These are phyloP conservation scores for Podospora tetraspora DNA, from an alignment of 495 filamentous ascomycete genomes.

Conservation along the genomic window DNA sequence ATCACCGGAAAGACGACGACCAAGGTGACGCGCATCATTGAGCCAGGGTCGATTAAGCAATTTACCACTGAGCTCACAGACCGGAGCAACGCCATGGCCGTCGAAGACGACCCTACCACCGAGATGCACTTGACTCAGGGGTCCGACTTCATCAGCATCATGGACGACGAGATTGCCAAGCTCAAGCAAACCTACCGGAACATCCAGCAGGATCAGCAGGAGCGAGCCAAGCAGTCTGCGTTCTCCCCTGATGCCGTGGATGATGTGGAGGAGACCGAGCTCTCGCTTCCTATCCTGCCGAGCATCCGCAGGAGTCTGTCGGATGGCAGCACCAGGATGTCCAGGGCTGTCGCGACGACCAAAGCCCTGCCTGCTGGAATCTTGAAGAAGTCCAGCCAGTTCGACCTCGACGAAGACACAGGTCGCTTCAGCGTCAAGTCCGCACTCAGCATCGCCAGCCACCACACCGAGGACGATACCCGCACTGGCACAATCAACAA, in stretches of 20 bases:
- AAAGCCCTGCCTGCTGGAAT: conserved; percentile 36
- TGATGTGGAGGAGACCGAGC: conserved; percentile 24
- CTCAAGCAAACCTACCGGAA: conserved; percentile 35
- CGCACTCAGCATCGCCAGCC: conserved; percentile 32
- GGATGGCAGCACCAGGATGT: conserved; percentile 17
- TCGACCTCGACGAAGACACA: conserved; percentile 32
- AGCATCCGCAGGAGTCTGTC: conserved; percentile 19
- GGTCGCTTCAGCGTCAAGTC: conserved; percentile 42
- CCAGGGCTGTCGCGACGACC: conserved; percentile 18
- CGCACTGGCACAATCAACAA: conserved; percentile 16
- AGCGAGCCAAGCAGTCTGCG: conserved; percentile 3
- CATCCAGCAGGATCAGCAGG: conserved; percentile 24
- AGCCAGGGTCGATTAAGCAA: conserved; percentile 27
- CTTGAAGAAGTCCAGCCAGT: conserved; percentile 42
- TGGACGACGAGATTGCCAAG: conserved; percentile 36
- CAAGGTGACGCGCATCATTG: conserved; percentile 35
- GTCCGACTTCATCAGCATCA: conserved; percentile 38
- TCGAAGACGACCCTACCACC: conserved; percentile 40
- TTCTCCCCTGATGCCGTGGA: conserved; percentile 17
- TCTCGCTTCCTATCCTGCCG: conserved; percentile 20
- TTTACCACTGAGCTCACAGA: conserved; percentile 26
- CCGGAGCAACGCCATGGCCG: conserved; percentile 22
- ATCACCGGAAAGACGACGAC: conserved; percentile 26
- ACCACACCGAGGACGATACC: conserved; percentile 24
- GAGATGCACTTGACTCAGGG: conserved; percentile 40